These are phyloP conservation scores for Trypanosoma cruzi DNA, from an alignment of 208 protist genomes.

Conservation along the genomic window DNA sequence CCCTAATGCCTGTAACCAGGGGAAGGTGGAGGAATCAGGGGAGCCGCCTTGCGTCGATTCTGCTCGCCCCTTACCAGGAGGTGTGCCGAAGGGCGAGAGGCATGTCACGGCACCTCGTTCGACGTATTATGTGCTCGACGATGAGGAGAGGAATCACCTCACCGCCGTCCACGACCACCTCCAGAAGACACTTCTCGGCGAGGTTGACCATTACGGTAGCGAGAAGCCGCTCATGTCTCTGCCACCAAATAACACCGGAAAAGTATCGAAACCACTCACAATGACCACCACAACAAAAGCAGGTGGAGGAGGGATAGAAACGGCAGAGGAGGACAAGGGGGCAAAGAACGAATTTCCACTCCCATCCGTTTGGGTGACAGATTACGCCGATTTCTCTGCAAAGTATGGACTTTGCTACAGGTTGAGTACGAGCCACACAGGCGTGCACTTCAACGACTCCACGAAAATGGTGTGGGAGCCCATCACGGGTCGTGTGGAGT, in stretches of 20 bases:
- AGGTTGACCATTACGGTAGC: neutral
- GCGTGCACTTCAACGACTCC: conserved; percentile 98
- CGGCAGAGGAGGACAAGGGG: conserved; percentile 17
- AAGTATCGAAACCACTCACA: neutral
- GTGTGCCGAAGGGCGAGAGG: neutral
- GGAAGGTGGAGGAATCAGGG: neutral
- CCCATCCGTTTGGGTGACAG: conserved; percentile 88
- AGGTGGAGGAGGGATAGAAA: neutral
- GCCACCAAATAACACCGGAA: neutral
- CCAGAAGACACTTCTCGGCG: conserved; percentile 53
- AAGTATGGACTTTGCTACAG: conserved; percentile 98
- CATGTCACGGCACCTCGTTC: neutral
- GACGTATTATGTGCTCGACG: conserved; percentile 27
- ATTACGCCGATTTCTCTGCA: conserved; percentile 94
- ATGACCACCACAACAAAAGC: neutral
- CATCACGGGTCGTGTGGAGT: conserved; percentile 74
- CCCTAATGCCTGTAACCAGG: conserved; percentile 12
- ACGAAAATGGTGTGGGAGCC: conserved; percentile 95
- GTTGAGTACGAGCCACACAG: conserved; percentile 93
- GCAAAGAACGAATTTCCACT: conserved; percentile 11
- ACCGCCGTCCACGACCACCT: conserved; percentile 67
- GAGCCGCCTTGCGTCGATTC: conserved; percentile 1
- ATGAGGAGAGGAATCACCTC: conserved; percentile 52
- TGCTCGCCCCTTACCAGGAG: neutral
- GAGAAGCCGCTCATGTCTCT: neutral